Base-by-base conservation (phyloP, 441 rosid species). In the Omphalea diandra region DNA sequence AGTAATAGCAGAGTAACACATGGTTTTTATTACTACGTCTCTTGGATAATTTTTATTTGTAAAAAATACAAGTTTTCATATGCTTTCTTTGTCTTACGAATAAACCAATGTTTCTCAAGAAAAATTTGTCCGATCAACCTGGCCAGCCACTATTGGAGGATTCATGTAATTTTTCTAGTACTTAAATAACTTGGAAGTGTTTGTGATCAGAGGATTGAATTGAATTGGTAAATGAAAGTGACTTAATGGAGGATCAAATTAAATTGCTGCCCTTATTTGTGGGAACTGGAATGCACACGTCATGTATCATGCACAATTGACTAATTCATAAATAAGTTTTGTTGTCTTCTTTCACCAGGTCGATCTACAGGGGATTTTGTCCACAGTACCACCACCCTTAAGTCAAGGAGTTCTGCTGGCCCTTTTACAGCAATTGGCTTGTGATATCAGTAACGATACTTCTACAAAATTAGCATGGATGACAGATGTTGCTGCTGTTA, bases 381-480 rank as follows among this genome's bases (percentile, higher is more conserved):
- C 88, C 2, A 64, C 69, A 73, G 54, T 70, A 15, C 90, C 91
- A 0, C 68, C 83, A 7, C 88, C 87, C 27, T 75, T 90, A 67
- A 88, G 90, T 81, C 96, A 90, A 73, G 89, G 96, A 73, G 91
- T 90, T 55, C 80, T 90, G 43, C 81, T 90, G 53, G 85, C 94
- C 3, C 93, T 90, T 64, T 77, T 90, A 22, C 96, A 90, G 80
- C 96, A 90, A 55, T 66, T 90, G 76, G 87, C 93, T 47, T 90
- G 89, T 53, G 96, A 90, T 75, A 81, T 88, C 56, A 79, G 68
- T 47, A 88, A 81, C 10, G 91, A 83, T 29, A 86, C 88, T 3
- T 41, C 76, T 0, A 79, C 68, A 74, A 88, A 90, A 74, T 49
- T 88, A 52, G 67, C 77, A 36, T 90, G 96, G 96, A 88, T 90